Evolutionary conservation across 371 early-diverging fungal species (phyloP).

Genomic region (Mortierella sp.): DNA sequence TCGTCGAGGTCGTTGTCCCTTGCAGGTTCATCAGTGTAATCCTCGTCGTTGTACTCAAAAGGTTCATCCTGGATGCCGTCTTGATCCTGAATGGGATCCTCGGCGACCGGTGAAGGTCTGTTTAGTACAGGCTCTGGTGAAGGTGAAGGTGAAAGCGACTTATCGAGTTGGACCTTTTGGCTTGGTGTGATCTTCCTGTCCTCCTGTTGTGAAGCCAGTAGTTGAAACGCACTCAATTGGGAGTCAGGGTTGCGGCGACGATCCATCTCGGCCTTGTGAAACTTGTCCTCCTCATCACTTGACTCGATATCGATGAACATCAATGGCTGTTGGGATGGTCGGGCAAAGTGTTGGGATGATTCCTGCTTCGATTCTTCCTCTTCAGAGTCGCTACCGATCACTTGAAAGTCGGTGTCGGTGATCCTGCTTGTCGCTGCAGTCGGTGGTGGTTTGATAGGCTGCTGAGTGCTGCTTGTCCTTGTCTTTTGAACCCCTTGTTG

Average conservation of each 20-base stretch:
- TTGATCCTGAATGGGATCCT: background rate
- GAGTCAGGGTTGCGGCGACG: background rate
- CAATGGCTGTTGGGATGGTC: background rate
- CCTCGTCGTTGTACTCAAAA: background rate
- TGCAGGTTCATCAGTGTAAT: background rate
- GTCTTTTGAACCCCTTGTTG: background rate
- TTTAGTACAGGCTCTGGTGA: background rate
- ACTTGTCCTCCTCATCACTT: background rate
- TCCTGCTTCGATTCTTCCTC: background rate
- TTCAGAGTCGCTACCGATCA: background rate
- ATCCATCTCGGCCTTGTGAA: background rate
- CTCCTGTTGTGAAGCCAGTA: background rate
- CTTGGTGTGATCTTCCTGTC: background rate
- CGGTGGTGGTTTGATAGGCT: background rate
- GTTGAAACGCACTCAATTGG: background rate
- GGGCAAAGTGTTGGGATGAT: background rate
- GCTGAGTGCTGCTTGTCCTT: background rate
- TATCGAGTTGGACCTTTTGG: background rate
- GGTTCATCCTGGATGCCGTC: background rate
- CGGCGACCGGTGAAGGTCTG: background rate
- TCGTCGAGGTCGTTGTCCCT: background rate
- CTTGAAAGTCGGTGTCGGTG: background rate
- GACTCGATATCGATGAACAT: background rate
- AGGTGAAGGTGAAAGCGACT: background rate
- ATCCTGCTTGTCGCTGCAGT: background rate